Percentiles rank a stretch among this genome's conserved stretches.
These are phyloP conservation scores for Rhodomyrtus tomentosa DNA, from an alignment of 345 rosid species.

Conservation along the genomic window DNA sequence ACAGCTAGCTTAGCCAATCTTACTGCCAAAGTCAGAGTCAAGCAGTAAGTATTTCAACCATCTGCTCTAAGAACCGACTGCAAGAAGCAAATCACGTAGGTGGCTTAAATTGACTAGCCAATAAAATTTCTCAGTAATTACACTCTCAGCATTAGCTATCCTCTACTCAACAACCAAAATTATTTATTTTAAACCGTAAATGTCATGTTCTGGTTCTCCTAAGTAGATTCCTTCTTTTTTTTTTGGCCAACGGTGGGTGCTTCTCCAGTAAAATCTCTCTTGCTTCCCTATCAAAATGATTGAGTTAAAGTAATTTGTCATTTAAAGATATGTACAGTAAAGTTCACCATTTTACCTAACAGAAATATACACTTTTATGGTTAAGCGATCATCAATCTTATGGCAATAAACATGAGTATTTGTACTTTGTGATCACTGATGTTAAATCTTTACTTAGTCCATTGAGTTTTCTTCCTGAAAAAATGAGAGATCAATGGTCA, in stretches of 20 bases:
- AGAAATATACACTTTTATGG: no score
- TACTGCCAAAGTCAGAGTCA: constrained; percentile 31
- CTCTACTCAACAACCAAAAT: not conserved
- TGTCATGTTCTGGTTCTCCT: not conserved
- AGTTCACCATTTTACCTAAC: not conserved
- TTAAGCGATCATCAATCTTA: no score
- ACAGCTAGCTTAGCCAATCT: constrained; percentile 52
- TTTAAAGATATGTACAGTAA: not conserved
- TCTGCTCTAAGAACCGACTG: not conserved
- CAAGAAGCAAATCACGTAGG: not conserved
- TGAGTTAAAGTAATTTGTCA: not conserved
- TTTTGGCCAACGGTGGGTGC: not conserved
- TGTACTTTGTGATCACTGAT: not conserved
- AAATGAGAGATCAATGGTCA: not conserved
- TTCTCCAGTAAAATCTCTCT: not conserved
- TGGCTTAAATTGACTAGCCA: not conserved
- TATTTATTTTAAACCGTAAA: not conserved
- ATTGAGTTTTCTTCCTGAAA: not conserved
- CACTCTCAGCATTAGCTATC: not conserved
- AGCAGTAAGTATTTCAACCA: not conserved
- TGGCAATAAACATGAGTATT: no score
- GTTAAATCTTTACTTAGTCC: not conserved
- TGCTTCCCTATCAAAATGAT: not conserved
- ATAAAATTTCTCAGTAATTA: not conserved
- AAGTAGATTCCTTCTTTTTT: not conserved